phyloP scores from a whole-genome alignment of 352 stramenopile species.

The Globisporangium perplexum region DNA sequence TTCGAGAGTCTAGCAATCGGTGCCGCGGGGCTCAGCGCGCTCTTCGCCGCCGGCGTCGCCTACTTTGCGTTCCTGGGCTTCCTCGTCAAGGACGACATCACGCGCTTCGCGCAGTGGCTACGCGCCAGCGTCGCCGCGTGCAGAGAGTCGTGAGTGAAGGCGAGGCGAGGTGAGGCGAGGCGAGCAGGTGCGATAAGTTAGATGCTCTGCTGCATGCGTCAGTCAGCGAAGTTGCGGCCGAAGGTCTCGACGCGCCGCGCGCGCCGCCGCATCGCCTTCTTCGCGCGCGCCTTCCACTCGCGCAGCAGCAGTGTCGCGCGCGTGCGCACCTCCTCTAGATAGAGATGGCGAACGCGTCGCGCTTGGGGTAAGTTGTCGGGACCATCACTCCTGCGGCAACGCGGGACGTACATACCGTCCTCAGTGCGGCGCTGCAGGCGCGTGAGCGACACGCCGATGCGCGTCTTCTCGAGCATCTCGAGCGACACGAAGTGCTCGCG shows the following conservation, averaged over 20 bases:
- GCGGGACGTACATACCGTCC: constrained; percentile 21
- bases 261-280: constrained; percentile 55
- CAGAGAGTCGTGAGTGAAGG: not conserved
- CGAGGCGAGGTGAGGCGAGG: too few relatives aligned
- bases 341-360: too few relatives aligned
- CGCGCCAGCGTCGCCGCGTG: not conserved
- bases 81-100: constrained; percentile 39
- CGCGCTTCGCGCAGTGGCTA: constrained; percentile 24
- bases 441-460: constrained; percentile 32
- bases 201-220: constrained; percentile 10
- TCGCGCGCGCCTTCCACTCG: constrained; percentile 64
- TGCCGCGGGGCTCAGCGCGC: constrained; percentile 17
- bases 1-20: constrained; percentile 47
- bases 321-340: constrained; percentile 27
- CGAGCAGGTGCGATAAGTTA: constrained; percentile 7
- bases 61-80: constrained; percentile 80
- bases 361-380: too few relatives aligned
- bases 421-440: constrained; percentile 28
- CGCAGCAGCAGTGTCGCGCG: constrained; percentile 38
- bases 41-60: constrained; percentile 28
- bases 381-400: not conserved
- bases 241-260: constrained; percentile 56
- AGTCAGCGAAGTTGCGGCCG: constrained; percentile 65
- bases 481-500: constrained; percentile 60
- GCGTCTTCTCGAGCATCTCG: constrained; percentile 78